Evolutionary conservation across 2,329 filamentous ascomycete genomes (phyloP).

Genomic region (Cordyceps pruinosa): DNA sequence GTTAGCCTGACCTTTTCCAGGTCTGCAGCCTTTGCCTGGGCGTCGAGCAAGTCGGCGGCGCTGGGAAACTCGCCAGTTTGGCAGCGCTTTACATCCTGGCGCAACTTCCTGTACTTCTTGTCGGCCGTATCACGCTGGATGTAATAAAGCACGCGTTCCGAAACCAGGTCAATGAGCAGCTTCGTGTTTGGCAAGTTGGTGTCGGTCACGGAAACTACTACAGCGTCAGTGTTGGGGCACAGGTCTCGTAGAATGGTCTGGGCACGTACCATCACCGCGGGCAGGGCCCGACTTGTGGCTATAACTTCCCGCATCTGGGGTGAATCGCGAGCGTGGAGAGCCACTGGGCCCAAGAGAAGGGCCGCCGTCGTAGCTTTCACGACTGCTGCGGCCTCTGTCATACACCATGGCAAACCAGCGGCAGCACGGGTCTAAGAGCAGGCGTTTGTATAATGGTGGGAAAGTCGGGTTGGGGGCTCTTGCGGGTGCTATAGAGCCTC

Average conservation of each 20-base stretch:
- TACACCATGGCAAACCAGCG: background rate
- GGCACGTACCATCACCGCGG: background rate
- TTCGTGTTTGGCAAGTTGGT: background rate
- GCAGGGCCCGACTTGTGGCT: background rate
- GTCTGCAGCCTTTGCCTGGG: background rate
- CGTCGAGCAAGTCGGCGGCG: background rate
- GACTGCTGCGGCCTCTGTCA: background rate
- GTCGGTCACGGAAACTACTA: background rate
- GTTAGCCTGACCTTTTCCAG: background rate
- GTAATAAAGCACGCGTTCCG: background rate
- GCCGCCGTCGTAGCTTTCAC: background rate
- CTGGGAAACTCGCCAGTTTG: slow-evolving; percentile 2
- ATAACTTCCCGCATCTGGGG: background rate
- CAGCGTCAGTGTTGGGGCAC: background rate
- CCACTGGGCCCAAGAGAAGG: background rate
- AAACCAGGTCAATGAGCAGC: background rate
- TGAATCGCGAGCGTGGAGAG: background rate
- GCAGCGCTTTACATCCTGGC: background rate
- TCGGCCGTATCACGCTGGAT: background rate
- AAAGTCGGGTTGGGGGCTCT: background rate
- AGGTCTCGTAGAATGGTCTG: background rate
- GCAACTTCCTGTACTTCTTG: background rate
- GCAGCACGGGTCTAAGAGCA: background rate
- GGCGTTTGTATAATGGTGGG: background rate
- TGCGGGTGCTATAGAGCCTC: background rate